Percentiles rank a stretch among this genome's conserved stretches.
phyloP scores from a whole-genome alignment of 768 basidiomycete species.

The Lyophyllum semitale region DNA sequence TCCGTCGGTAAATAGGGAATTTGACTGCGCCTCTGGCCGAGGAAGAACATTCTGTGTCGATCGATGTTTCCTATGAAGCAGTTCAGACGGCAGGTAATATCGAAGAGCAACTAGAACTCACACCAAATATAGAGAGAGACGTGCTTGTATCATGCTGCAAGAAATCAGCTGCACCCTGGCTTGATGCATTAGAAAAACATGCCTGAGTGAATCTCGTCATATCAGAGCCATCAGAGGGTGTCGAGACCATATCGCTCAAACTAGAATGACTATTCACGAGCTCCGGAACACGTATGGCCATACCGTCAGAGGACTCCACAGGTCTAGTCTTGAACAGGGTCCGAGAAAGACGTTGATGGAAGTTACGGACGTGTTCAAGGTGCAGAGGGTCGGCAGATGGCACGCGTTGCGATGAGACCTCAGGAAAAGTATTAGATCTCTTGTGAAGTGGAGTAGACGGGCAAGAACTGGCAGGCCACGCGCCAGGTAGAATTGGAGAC shows the following conservation, averaged over 20 bases:
- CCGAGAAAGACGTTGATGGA: conserved; percentile 26
- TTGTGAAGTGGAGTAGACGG: conserved; percentile 13
- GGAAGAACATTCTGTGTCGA: background rate
- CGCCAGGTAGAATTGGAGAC: conserved; percentile 41
- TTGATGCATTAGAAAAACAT: background rate
- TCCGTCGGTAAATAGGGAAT: background rate
- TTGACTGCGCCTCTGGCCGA: background rate
- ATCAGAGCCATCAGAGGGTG: conserved; percentile 19
- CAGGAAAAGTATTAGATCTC: conserved; percentile 22
- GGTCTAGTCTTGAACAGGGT: conserved; percentile 9
- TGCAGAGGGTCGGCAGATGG: conserved; percentile 13
- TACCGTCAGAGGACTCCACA: conserved; percentile 1
- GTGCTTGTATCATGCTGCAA: conserved; percentile 4
- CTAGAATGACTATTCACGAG: background rate
- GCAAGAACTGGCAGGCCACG: conserved; percentile 38
- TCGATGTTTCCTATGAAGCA: conserved; percentile 6
- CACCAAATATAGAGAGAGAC: background rate
- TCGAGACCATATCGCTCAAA: conserved; percentile 7
- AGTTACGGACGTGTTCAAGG: conserved; percentile 29
- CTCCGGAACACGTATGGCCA: conserved; percentile 1
- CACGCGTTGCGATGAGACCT: conserved; percentile 1
- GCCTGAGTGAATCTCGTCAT: conserved; percentile 22
- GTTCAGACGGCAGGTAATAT: background rate
- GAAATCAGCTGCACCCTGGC: background rate
- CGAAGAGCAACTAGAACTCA: background rate